Evolutionary conservation across 164 flowering plant genomes (phyloP).

Genomic region (Chimonanthus praecox): DNA sequence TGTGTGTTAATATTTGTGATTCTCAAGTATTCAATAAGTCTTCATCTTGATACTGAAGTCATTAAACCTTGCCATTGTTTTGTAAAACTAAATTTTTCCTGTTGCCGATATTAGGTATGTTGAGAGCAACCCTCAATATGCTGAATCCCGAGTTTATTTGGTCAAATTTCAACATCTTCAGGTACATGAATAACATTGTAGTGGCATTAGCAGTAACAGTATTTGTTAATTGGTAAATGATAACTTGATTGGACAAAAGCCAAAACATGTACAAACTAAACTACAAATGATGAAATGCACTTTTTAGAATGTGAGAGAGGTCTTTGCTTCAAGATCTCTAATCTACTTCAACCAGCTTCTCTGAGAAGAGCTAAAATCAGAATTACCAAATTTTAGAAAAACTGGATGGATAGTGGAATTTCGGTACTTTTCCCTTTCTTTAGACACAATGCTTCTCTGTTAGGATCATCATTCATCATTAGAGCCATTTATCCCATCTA

Average conservation of each 20-base stretch:
- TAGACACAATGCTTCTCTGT: too few relatives aligned
- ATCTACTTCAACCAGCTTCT: not conserved
- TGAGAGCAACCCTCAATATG: conserved; percentile 91
- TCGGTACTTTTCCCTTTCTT: too few relatives aligned
- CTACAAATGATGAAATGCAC: not conserved
- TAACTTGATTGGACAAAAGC: too few relatives aligned
- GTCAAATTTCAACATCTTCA: conserved; percentile 91
- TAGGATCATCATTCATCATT: too few relatives aligned
- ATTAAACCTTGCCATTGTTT: not conserved
- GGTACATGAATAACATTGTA: conserved; percentile 30
- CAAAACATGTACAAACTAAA: not conserved
- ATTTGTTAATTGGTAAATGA: too few relatives aligned
- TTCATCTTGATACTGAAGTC: not conserved
- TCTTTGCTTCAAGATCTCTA: not conserved
- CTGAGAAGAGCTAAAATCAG: too few relatives aligned
- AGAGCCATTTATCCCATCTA: too few relatives aligned
- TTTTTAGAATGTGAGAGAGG: not conserved
- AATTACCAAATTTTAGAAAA: too few relatives aligned
- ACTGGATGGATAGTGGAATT: too few relatives aligned
- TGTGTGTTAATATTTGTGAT: not conserved
- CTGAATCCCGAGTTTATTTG: conserved; percentile 91
- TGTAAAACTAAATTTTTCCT: conserved; percentile 4
- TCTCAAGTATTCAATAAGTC: not conserved
- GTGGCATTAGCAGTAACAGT: not conserved
- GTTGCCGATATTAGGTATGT: conserved; percentile 58